Evolutionary conservation across 1,139 yeast species (phyloP), one percentile per base, ranked within the genome.

Genomic region (Suhomyces ambrosiae): DNA sequence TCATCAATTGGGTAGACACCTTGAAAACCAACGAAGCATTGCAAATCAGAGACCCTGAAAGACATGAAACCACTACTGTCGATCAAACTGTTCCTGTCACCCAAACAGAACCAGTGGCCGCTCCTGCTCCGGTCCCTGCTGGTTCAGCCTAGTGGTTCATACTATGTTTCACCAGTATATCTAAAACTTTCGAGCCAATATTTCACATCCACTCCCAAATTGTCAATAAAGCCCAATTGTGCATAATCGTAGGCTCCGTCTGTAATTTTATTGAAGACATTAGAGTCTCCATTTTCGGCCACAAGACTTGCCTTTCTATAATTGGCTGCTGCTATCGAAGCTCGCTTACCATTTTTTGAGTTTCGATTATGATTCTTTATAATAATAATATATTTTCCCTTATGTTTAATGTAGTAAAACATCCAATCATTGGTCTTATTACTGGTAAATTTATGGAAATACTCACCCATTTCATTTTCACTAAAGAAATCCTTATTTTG

Each of bases 1-100:
- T 80, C 48, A 55, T 80, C 38, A 60, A 68, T 17, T 82, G 84
- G 81, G 61, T 45, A 9, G 49, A 46, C 16, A 35, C 38, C 3
- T 32, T 45, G 32, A 40, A 35, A 17, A 17, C 41, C 14, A 46
- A 32, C n/a, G 36, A 37, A 3, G 33, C 36, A 8, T 41, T 45
- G 11, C 46, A 35, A 12, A 24, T 24, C 15, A 24, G 15, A 11
- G 22, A 12, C 15, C 5, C 27, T 4, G 27, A 23, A 8, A 8
- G 12, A 35, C 5, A 33, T 8, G 34, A 24, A 12, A 6, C 40
- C n/a, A 35, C 38, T 10, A 13, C 38, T 5, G 38, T 34, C 3
- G 27, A 33, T 13, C 32, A 36, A 6, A 24, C 31, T 4, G 22
- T 22, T 8, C 11, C 22, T 6, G 22, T n/a, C 7, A n/a, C 29